Conservation (phyloP, 306 rosid genomes). For the Vachellia collinsii region DNA sequence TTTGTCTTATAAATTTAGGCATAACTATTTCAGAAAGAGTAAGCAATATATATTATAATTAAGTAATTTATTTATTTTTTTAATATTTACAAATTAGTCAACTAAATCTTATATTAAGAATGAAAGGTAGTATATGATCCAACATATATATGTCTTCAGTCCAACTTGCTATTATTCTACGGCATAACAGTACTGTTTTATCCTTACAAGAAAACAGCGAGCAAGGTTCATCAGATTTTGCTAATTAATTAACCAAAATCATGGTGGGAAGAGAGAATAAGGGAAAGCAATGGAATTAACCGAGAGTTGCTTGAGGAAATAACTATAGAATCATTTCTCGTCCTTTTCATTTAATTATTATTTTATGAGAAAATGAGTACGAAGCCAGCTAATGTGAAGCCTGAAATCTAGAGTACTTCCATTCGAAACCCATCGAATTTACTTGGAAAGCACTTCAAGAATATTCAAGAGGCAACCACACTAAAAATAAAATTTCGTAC, state of each 20-base stretch:
- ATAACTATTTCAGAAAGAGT: too few relatives aligned
- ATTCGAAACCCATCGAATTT: not conserved
- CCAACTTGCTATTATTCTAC: not conserved
- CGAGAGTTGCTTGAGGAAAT: slow-evolving; percentile 7
- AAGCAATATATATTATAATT: too few relatives aligned
- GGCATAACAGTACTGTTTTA: too few relatives aligned
- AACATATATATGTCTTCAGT: too few relatives aligned
- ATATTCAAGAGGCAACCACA: not conserved
- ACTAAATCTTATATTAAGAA: too few relatives aligned
- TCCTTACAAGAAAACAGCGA: not conserved
- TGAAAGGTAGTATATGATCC: too few relatives aligned
- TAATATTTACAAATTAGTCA: too few relatives aligned
- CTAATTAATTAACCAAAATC: not conserved
- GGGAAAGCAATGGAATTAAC: not conserved
- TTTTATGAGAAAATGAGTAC: not conserved
- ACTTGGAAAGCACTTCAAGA: slow-evolving; percentile 22
- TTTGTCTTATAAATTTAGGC: too few relatives aligned
- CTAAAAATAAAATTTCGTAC: not conserved
- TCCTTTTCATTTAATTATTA: not conserved
- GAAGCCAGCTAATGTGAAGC: not conserved
- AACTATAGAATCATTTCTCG: not conserved
- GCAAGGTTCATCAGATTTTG: not conserved
- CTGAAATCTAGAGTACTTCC: not conserved
- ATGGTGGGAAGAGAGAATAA: slow-evolving; percentile 1
- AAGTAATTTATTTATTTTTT: too few relatives aligned